Percentiles rank a stretch among this genome's conserved stretches.
These are phyloP conservation scores for Gossypioides kirkii DNA, from an alignment of 345 rosid species.

Conservation along the genomic window DNA sequence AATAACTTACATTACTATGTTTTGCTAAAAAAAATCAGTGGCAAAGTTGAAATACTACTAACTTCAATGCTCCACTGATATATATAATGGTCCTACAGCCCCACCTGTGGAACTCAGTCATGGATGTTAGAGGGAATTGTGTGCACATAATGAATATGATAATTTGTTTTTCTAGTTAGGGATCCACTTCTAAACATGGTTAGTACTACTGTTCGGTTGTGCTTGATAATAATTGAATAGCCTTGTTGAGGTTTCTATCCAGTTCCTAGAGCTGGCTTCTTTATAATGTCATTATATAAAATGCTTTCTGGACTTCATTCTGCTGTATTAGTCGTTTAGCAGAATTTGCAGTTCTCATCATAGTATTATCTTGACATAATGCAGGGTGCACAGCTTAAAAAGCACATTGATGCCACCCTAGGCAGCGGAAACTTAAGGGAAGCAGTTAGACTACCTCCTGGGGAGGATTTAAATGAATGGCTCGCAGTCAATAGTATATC, in stretches of 20 bases:
- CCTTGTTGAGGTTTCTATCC: conserved; percentile 11
- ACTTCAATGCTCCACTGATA: background rate
- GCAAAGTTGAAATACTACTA: background rate
- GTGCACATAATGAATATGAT: background rate
- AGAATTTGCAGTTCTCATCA: conserved; percentile 4
- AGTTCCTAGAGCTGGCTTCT: conserved; percentile 6
- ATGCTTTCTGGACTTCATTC: background rate
- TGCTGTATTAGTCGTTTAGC: background rate
- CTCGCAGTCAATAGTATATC: conserved; percentile 90
- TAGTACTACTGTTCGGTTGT: background rate
- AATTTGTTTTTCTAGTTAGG: background rate
- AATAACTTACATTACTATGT: background rate
- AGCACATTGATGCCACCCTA: conserved; percentile 94
- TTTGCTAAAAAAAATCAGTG: background rate
- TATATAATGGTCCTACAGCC: background rate
- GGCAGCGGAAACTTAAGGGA: conserved; percentile 99
- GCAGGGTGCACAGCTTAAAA: conserved; percentile 97
- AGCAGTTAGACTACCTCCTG: conserved; percentile 98
- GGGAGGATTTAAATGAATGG: conserved; percentile 98
- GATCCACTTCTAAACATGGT: conserved; percentile 5
- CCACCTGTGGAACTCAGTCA: conserved; percentile 3
- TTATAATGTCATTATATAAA: background rate
- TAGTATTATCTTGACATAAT: conserved; percentile 9
- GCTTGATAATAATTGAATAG: conserved; percentile 4
- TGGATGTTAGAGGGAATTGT: conserved; percentile 1